Evolutionary conservation across 352 stramenopile genomes (phyloP), one percentile per base, ranked within the genome.

Genomic region (Globisporangium barbulae): DNA sequence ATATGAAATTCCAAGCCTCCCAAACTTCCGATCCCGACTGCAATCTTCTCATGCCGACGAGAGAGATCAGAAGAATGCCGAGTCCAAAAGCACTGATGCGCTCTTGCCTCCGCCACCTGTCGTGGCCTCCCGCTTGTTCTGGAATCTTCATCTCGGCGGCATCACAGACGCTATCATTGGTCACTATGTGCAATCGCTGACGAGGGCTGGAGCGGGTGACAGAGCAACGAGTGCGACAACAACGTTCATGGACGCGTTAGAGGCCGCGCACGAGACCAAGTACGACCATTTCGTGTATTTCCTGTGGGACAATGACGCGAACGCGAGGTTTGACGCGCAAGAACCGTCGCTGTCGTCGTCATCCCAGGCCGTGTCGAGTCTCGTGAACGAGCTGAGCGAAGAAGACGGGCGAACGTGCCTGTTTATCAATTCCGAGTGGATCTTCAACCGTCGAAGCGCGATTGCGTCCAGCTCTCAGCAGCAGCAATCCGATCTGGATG

Each of bases 281-380:
- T 85, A 83, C 59, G 57, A 59, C n/a, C 76, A 87, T 52, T 85
- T 84, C 35, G 67, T 88, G 39, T 88, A 83, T 60, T 64, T 88
- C 35, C 73, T 69, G 58, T 85, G 68, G 64, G 41, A 53, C 15
- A 41, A 56, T 17, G 35, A 62, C 28, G n/a, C 69, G 48, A 68
- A 70, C 28, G 49, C 56, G 56, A 67, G 56, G 7, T 64, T 58
- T 22, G 53, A 63, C 25, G 28, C n/a, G 12, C 28, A 54, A 22
- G 15, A 53, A 28, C 25, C 25, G 25, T 28, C 25, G 3, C 47
- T 33, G 9, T 53, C 44, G 6, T 25, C 31, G 2, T 30, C 35
- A 0, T 17, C 37, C 10, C 25, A 45, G n/a, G 37, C 28, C 0
- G 28, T 21, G 10, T 21, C 30, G 0, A 59, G 53, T 17, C 25